Evolutionary conservation across 169 alveolate species (phyloP), one percentile per base, ranked within the genome.

Genomic region (Blepharisma undulans): DNA sequence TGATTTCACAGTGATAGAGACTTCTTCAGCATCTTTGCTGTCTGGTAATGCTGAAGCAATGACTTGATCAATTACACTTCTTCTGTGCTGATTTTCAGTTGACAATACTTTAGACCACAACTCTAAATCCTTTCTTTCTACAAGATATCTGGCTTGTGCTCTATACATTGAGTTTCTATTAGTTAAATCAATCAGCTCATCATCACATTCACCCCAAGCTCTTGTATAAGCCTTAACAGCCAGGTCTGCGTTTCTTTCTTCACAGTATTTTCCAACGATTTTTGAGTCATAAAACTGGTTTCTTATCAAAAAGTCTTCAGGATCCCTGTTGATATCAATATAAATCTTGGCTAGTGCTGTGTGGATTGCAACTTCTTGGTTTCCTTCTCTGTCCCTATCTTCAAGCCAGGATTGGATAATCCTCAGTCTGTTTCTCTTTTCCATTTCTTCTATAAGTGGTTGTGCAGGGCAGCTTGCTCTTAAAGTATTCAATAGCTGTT

Each of bases 321-420:
- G 99, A 90, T 98, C 99, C 92, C 98, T 96, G 91, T 98, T 98
- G 87, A 99, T 97, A 92, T 99, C 99, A 74, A 99, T 99, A 93
- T 98, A 98, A 91, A 99, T 99, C 98, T 98, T 99, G 60, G 99
- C 99, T 90, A 99, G 96, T 29, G 99, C 99, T 92, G 99, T 99
- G 97, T 99, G 99, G 87, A 98, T 95, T 19, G 99, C 98, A 25
- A 99, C 98, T 30, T 97, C 98, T 95, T 98, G 99, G 93, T 97
- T 97, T 77, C 99, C 99, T 95, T 99, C 99, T 72, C 98, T 98
- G 25, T 98, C 98, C 93, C 99, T 98, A 33, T 98, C 99, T 93
- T 99, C 99, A 33, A 99, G 96, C 99, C 99, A 99, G 71, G 98
- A 98, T 94, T 98, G 98, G 84, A 99, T 95, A 71, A 99, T 96